These are phyloP conservation scores for Cystoderma amianthinum DNA, from an alignment of 768 basidiomycete species.

Conservation along the genomic window DNA sequence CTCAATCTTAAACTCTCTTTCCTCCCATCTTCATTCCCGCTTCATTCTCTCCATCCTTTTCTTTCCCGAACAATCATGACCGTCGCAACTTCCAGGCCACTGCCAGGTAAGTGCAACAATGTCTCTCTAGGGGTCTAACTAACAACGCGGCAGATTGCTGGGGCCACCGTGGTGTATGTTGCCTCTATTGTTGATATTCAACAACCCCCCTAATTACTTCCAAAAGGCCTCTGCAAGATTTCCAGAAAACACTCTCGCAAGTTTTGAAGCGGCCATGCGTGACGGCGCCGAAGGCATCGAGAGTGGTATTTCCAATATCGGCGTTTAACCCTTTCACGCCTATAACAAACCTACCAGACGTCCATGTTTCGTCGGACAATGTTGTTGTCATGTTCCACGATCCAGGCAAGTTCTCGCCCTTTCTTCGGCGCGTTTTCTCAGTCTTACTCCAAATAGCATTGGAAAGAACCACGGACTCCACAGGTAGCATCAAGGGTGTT, in stretches of 20 bases:
- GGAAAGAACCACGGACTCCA: constrained; percentile 75
- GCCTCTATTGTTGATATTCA: neutral
- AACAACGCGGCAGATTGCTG: constrained; percentile 53
- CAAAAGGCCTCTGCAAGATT: constrained; percentile 74
- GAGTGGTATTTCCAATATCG: constrained; percentile 69
- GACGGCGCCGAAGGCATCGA: constrained; percentile 97
- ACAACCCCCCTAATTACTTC: constrained; percentile 2
- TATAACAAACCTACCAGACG: constrained; percentile 71
- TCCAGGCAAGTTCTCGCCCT: constrained; percentile 42
- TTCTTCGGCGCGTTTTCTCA: constrained; percentile 7
- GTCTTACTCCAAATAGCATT: constrained; percentile 36
- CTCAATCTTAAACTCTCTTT: constrained; percentile 3
- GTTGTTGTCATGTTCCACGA: constrained; percentile 97
- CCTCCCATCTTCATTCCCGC: constrained; percentile 1
- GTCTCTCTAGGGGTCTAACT: neutral
- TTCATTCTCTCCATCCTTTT: neutral
- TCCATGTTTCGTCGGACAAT: constrained; percentile 86
- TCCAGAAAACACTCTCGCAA: constrained; percentile 93
- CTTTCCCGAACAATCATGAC: neutral
- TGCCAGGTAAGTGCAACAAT: constrained; percentile 23
- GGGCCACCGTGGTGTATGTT: constrained; percentile 42
- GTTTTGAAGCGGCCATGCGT: constrained; percentile 90
- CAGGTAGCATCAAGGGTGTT: constrained; percentile 31
- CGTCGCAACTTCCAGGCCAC: constrained; percentile 4
- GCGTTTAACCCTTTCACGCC: constrained; percentile 24